phyloP scores from a whole-genome alignment of 108 stramenopile genomes.

The Stephanodiscus triporus region DNA sequence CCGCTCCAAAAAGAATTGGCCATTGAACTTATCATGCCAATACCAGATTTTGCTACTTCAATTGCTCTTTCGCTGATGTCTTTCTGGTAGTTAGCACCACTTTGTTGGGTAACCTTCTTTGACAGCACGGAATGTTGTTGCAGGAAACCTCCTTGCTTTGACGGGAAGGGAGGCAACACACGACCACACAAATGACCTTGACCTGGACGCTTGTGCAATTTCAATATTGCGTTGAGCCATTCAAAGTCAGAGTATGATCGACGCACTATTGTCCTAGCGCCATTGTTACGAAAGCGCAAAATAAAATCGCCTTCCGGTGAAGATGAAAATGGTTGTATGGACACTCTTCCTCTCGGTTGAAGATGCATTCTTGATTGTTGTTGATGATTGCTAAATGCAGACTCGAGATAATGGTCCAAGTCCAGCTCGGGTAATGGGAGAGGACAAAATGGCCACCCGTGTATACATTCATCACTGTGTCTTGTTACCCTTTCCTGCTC shows the following conservation, averaged over 20 bases:
- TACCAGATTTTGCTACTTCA: slow-evolving; percentile 63
- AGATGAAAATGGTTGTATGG: slow-evolving; percentile 41
- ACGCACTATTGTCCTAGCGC: slow-evolving; percentile 53
- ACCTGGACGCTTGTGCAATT: slow-evolving; percentile 72
- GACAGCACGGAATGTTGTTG: slow-evolving; percentile 1
- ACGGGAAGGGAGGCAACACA: slow-evolving; percentile 82
- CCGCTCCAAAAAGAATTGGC: slow-evolving; percentile 72
- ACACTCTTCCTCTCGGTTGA: slow-evolving; percentile 13
- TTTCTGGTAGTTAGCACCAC: slow-evolving; percentile 18
- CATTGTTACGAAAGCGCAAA: slow-evolving; percentile 30
- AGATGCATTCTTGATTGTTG: neutral
- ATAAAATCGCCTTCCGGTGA: slow-evolving; percentile 42
- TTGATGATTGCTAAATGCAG: slow-evolving; percentile 22
- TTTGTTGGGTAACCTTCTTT: neutral
- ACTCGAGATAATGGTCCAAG: slow-evolving; percentile 72
- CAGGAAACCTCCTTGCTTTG: slow-evolving; percentile 26
- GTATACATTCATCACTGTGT: slow-evolving; percentile 12
- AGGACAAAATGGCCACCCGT: slow-evolving; percentile 53
- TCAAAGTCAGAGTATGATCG: slow-evolving; percentile 80
- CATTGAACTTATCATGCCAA: slow-evolving; percentile 64
- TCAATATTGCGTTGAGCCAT: slow-evolving; percentile 84
- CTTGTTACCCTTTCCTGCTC: slow-evolving; percentile 31
- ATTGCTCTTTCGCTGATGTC: slow-evolving; percentile 64
- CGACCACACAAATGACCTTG: slow-evolving; percentile 81
- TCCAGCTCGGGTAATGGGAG: slow-evolving; percentile 82